A percentile compares a stretch with the other conserved stretches of the same genome.
Evolutionary conservation across 192 early-diverging fungal species (phyloP).

Genomic region (Coemansia sp.): DNA sequence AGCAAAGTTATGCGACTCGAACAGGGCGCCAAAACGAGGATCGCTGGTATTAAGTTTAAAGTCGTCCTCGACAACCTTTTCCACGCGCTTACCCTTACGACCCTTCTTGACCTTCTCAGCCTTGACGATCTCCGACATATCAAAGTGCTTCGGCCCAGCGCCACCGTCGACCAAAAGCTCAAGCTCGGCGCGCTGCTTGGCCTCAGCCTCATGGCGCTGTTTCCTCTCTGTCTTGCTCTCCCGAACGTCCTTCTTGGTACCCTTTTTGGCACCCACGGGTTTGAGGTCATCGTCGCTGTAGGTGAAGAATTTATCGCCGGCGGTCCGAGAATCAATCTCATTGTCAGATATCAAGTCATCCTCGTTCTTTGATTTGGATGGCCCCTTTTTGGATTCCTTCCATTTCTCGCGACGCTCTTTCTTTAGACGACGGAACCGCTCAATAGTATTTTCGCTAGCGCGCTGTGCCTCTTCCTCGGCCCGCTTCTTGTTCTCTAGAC

Average conservation of each 20-base stretch:
- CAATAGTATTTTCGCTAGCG: conserved; percentile 80
- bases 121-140: conserved; percentile 84
- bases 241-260: conserved; percentile 44
- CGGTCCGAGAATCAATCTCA: conserved; percentile 56
- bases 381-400: conserved; percentile 54
- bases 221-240: conserved; percentile 57
- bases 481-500: conserved; percentile 60
- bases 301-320: conserved; percentile 61
- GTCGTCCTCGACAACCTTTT: conserved; percentile 64
- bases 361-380: conserved; percentile 34
- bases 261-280: conserved; percentile 22
- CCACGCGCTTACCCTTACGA: conserved; percentile 54
- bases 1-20: conserved; percentile 84
- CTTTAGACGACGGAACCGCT: conserved; percentile 77
- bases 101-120: conserved; percentile 77
- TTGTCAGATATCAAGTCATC: conserved; percentile 62
- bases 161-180: conserved; percentile 80
- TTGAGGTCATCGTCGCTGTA: conserved; percentile 46
- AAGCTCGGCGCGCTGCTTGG: conserved; percentile 69
- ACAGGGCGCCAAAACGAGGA: conserved; percentile 80
- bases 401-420: conserved; percentile 74
- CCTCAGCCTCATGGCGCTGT: conserved; percentile 61
- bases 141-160: conserved; percentile 74
- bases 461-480: conserved; percentile 38
- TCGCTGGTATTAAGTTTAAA: conserved; percentile 87